Percentiles rank a stretch among this genome's conserved stretches.
Conservation (phyloP, 176 grass and related monocot genomes). For the Tillandsia leiboldiana region DNA sequence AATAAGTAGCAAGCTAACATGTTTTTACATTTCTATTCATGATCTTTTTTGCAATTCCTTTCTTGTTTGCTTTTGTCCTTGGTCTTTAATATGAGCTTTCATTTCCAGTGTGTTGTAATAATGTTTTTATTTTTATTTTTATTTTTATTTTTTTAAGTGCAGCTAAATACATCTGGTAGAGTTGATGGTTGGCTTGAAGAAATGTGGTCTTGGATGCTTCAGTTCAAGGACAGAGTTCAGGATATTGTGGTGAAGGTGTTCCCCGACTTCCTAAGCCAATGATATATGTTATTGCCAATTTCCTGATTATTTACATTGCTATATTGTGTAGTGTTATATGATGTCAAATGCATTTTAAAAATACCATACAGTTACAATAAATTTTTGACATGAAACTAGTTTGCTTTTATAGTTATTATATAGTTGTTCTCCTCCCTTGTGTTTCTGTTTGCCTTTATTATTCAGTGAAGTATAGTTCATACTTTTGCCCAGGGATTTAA, state of each 20-base stretch:
- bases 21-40: too few relatives aligned
- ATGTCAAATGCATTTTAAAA: slow-evolving; percentile 2
- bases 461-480: too few relatives aligned
- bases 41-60: too few relatives aligned
- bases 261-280: background rate
- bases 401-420: too few relatives aligned
- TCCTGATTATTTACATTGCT: background rate
- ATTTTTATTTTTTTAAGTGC: slow-evolving; percentile 23
- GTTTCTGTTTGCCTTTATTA: background rate
- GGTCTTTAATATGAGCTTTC: background rate
- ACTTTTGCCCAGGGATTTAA: background rate
- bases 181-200: slow-evolving; percentile 90
- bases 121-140: slow-evolving; percentile 18
- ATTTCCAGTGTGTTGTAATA: background rate
- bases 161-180: slow-evolving; percentile 62
- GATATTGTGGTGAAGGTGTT: slow-evolving; percentile 57
- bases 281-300: background rate
- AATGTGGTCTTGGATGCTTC: slow-evolving; percentile 73
- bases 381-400: too few relatives aligned
- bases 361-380: slow-evolving; percentile 4
- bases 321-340: background rate
- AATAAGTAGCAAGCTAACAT: too few relatives aligned
- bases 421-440: background rate
- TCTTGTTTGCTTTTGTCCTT: too few relatives aligned
- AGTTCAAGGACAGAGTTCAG: slow-evolving; percentile 69